These are phyloP conservation scores for Xylariaceae sp. DNA, from an alignment of 2,329 filamentous ascomycete species.

Conservation along the genomic window DNA sequence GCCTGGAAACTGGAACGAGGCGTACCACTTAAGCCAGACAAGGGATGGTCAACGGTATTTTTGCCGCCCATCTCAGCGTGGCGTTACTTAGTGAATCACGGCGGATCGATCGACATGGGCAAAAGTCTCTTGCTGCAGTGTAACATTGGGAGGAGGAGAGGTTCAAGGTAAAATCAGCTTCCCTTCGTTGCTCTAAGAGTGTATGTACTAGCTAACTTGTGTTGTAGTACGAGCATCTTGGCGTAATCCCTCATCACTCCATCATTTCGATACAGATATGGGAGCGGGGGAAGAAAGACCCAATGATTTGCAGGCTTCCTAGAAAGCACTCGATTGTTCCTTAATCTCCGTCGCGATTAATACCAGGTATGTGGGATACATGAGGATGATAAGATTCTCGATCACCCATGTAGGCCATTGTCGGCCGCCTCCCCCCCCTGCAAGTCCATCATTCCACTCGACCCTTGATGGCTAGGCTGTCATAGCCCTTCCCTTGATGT, in stretches of 20 bases:
- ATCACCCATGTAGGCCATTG: too few relatives aligned
- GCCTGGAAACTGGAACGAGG: not conserved
- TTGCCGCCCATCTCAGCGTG: not conserved
- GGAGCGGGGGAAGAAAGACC: not conserved
- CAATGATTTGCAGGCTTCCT: not conserved
- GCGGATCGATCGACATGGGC: not conserved
- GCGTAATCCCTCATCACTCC: not conserved
- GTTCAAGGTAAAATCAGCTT: too few relatives aligned
- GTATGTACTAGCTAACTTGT: too few relatives aligned
- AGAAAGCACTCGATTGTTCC: not conserved
- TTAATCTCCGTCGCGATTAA: not conserved
- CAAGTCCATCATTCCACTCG: not conserved
- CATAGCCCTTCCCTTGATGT: not conserved
- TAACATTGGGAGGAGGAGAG: not conserved
- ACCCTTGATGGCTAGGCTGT: not conserved
- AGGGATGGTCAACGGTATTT: not conserved
- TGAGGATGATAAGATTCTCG: too few relatives aligned
- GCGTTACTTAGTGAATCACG: not conserved
- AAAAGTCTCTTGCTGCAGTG: not conserved
- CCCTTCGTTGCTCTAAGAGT: too few relatives aligned
- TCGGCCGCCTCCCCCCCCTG: too few relatives aligned
- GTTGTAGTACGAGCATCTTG: not conserved
- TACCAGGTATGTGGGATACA: not conserved
- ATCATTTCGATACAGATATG: not conserved
- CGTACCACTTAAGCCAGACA: not conserved